A percentile compares a stretch with the other conserved stretches of the same genome.
Conservation (phyloP, 352 stramenopile species). For the Phytopythium kandeliae region DNA sequence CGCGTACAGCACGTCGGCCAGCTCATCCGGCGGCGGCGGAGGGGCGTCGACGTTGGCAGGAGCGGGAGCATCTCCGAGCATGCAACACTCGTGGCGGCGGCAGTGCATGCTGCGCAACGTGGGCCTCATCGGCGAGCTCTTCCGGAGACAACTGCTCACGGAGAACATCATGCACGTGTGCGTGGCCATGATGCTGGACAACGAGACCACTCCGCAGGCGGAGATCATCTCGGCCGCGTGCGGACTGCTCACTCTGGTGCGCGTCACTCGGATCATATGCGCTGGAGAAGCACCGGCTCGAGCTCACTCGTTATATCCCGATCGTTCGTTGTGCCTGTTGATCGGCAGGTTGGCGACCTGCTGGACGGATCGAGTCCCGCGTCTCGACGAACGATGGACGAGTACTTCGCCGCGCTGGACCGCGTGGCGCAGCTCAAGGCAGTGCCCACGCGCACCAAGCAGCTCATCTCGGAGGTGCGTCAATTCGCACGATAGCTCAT, state of each 20-base stretch:
- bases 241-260: slow-evolving; percentile 49
- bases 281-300: no score
- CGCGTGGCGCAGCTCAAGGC: slow-evolving; percentile 39
- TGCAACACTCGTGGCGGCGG: slow-evolving; percentile 61
- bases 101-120: slow-evolving; percentile 79
- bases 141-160: slow-evolving; percentile 69
- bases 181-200: slow-evolving; percentile 79
- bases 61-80: neutral
- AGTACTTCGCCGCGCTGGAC: slow-evolving; percentile 70
- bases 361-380: slow-evolving; percentile 78
- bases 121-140: slow-evolving; percentile 66
- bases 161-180: slow-evolving; percentile 86
- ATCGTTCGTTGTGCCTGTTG: neutral
- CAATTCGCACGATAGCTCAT: neutral
- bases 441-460: slow-evolving; percentile 27
- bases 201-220: slow-evolving; percentile 52
- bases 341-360: slow-evolving; percentile 59
- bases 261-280: no score
- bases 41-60: no score
- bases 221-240: slow-evolving; percentile 71
- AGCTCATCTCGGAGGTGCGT: slow-evolving; percentile 48
- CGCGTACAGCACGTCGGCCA: neutral
- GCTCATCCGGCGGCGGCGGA: neutral
- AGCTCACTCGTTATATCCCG: neutral
- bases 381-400: slow-evolving; percentile 75